Conservation (phyloP, 306 rosid species). For the Rubus parviflorus region DNA sequence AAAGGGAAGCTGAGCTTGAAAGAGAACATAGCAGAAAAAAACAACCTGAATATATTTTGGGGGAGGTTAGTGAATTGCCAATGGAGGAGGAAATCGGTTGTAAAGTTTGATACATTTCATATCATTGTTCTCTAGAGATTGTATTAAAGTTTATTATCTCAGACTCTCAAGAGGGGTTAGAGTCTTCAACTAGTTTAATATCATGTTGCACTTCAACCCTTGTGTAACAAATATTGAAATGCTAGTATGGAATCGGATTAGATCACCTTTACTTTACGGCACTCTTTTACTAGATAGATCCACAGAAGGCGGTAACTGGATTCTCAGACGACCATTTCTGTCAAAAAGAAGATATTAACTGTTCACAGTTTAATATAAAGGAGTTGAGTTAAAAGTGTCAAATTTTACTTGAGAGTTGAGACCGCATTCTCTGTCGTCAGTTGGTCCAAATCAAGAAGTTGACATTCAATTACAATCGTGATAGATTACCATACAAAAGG, state of each 20-base stretch:
- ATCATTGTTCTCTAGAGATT: not conserved
- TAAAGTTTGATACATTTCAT: conserved; percentile 29
- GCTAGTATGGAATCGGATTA: not conserved
- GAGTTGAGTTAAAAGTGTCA: too few relatives aligned
- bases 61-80: conserved; percentile 30
- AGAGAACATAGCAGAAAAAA: conserved; percentile 6
- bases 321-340: too few relatives aligned
- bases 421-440: conserved; percentile 14
- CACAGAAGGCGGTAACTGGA: not conserved
- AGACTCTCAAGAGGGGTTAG: not conserved
- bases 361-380: too few relatives aligned
- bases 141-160: not conserved
- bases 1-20: conserved; percentile 18
- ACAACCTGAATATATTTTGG: conserved; percentile 9
- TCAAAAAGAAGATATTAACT: too few relatives aligned
- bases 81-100: conserved; percentile 34
- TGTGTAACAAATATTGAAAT: not conserved
- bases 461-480: conserved; percentile 19
- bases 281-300: not conserved
- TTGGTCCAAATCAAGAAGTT: conserved; percentile 33
- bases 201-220: not conserved
- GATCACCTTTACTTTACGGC: not conserved
- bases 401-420: too few relatives aligned
- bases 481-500: conserved; percentile 40
- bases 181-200: not conserved